phyloP scores from a whole-genome alignment of 2,329 filamentous ascomycete genomes.

The Aaosphaeria arxii region DNA sequence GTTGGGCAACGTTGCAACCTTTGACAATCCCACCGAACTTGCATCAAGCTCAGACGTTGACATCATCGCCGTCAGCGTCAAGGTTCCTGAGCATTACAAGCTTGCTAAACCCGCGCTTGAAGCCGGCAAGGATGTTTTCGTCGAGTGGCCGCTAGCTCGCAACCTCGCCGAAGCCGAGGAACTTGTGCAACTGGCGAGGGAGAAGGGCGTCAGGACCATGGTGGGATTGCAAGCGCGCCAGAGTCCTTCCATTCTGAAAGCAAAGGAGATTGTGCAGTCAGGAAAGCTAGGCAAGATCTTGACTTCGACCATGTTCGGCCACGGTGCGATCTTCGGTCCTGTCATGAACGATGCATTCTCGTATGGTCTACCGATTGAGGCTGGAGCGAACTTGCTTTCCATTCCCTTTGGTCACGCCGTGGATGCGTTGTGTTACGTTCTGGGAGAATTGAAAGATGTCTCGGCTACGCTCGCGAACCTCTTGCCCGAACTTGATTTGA shows the following conservation, averaged over 20 bases:
- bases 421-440: constrained; percentile 27
- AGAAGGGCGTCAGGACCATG: constrained; percentile 42
- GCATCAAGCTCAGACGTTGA: constrained; percentile 48
- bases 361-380: constrained; percentile 50
- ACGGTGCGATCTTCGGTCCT: constrained; percentile 21
- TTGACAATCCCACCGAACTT: constrained; percentile 43
- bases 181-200: constrained; percentile 40
- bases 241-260: constrained; percentile 38
- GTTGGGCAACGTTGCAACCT: constrained; percentile 39
- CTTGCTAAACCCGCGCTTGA: constrained; percentile 43
- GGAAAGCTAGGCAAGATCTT: constrained; percentile 46
- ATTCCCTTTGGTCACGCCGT: constrained; percentile 39
- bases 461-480: constrained; percentile 23
- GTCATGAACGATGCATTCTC: constrained; percentile 22
- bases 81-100: constrained; percentile 43
- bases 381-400: constrained; percentile 44
- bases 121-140: constrained; percentile 43
- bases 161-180: constrained; percentile 43
- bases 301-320: constrained; percentile 30
- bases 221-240: constrained; percentile 49
- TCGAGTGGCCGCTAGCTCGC: constrained; percentile 50
- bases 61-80: constrained; percentile 46
- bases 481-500: constrained; percentile 14
- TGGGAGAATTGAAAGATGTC: constrained; percentile 25
- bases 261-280: constrained; percentile 42